Conservation (phyloP, 2,329 filamentous ascomycete genomes). For the Aspergillus tamarii region DNA sequence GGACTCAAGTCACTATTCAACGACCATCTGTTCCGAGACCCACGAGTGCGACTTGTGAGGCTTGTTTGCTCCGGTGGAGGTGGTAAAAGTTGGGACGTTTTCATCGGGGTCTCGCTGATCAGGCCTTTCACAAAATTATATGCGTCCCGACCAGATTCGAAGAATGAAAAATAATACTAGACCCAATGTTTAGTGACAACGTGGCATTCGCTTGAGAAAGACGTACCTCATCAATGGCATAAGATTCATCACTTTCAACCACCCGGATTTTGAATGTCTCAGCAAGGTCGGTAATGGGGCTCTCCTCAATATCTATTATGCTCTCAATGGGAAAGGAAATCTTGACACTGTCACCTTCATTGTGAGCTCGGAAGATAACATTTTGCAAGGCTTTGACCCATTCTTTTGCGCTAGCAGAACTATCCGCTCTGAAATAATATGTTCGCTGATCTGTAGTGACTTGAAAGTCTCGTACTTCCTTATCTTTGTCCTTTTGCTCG, state of each 20-base stretch:
- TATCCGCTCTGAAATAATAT: constrained; percentile 89
- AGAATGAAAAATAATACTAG: constrained; percentile 96
- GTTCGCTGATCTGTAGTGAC: constrained; percentile 81
- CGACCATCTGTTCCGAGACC: constrained; percentile 26
- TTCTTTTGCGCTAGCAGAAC: constrained; percentile 82
- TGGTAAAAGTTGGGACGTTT: constrained; percentile 39
- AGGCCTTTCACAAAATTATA: constrained; percentile 75
- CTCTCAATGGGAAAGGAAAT: constrained; percentile 88
- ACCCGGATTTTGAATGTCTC: constrained; percentile 93
- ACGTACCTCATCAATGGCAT: constrained; percentile 85
- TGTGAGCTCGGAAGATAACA: constrained; percentile 93
- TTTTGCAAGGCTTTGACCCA: constrained; percentile 95
- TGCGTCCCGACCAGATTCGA: constrained; percentile 81
- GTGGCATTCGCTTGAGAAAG: background rate
- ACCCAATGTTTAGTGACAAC: constrained; percentile 20
- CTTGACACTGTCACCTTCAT: constrained; percentile 96
- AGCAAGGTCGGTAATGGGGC: constrained; percentile 84
- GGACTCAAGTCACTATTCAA: constrained; percentile 22
- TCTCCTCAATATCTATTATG: constrained; percentile 90
- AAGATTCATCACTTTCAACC: constrained; percentile 91
- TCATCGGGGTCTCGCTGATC: constrained; percentile 64
- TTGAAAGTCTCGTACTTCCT: constrained; percentile 75
- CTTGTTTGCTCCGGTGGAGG: constrained; percentile 17
- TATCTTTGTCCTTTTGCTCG: constrained; percentile 68
- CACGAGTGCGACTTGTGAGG: constrained; percentile 21